Conservation (phyloP, 2,329 filamentous ascomycete genomes). For the Cadophora luteo-olivacea region DNA sequence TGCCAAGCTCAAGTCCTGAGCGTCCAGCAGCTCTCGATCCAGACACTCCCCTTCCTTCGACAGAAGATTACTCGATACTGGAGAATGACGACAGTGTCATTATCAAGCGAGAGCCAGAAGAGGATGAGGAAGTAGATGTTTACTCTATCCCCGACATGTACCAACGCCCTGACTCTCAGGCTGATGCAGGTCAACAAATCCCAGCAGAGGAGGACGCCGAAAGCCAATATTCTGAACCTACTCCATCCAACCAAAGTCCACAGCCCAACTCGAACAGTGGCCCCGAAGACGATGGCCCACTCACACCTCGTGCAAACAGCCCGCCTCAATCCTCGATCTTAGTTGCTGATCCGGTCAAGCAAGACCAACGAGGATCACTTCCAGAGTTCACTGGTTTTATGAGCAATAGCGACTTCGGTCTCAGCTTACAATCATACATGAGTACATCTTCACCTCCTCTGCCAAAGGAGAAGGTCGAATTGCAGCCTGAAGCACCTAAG, state of each 20-base stretch:
- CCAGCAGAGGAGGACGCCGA: constrained; percentile 37
- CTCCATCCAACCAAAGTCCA: constrained; percentile 34
- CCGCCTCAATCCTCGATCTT: constrained; percentile 42
- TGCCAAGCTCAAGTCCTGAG: constrained; percentile 63
- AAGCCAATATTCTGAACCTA: constrained; percentile 59
- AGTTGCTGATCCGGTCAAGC: constrained; percentile 32
- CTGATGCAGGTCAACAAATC: constrained; percentile 31
- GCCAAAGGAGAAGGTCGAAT: constrained; percentile 34
- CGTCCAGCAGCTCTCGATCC: constrained; percentile 75
- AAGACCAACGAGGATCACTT: constrained; percentile 42
- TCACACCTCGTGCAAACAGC: constrained; percentile 57
- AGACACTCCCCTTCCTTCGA: constrained; percentile 87
- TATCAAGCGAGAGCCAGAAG: constrained; percentile 68
- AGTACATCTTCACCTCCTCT: constrained; percentile 49
- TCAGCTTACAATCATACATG: constrained; percentile 62
- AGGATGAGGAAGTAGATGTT: constrained; percentile 68
- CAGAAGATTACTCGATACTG: constrained; percentile 70
- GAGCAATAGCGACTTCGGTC: constrained; percentile 56
- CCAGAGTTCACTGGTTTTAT: constrained; percentile 57
- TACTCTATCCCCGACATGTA: constrained; percentile 74
- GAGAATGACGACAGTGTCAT: constrained; percentile 65
- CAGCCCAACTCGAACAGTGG: constrained; percentile 35
- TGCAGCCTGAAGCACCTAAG: constrained; percentile 28
- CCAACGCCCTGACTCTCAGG: constrained; percentile 56
- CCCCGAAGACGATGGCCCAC: constrained; percentile 56